Percentiles rank a stretch among this genome's conserved stretches.
These are phyloP conservation scores for Mycena kentingensis DNA, from an alignment of 768 basidiomycete species.

Conservation along the genomic window DNA sequence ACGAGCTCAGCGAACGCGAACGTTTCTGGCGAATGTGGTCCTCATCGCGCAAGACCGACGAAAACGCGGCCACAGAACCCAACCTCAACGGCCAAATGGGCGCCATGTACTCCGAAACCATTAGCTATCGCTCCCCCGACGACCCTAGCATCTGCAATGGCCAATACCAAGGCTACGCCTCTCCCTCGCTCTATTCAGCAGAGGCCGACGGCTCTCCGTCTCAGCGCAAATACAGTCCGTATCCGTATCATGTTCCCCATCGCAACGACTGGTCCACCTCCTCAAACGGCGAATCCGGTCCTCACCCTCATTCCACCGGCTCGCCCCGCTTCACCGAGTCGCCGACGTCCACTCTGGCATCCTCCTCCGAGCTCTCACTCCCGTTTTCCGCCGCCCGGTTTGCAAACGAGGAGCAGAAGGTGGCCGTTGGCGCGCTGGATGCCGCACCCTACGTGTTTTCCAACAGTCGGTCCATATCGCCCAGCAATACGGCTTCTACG, in stretches of 20 bases:
- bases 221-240: conserved; percentile 59
- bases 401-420: conserved; percentile 59
- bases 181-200: conserved; percentile 47
- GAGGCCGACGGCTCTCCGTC: conserved; percentile 35
- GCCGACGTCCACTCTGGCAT: conserved; percentile 52
- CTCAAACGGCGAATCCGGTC: conserved; percentile 44
- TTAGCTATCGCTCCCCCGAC: conserved; percentile 53
- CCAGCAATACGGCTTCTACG: conserved; percentile 61
- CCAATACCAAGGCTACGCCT: conserved; percentile 46
- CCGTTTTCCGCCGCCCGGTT: conserved; percentile 38
- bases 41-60: conserved; percentile 62
- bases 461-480: conserved; percentile 72
- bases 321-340: conserved; percentile 61
- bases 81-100: conserved; percentile 40
- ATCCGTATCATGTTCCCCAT: conserved; percentile 42
- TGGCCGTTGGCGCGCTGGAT: conserved; percentile 51
- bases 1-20: conserved; percentile 71
- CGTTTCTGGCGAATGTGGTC: conserved; percentile 71
- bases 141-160: conserved; percentile 51
- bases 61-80: conserved; percentile 43
- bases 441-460: conserved; percentile 61
- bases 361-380: conserved; percentile 29
- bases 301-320: conserved; percentile 47
- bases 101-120: conserved; percentile 37
- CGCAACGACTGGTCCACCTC: conserved; percentile 47